Conservation (phyloP, 1,284 basidiomycete species). For the Sparassis latifolia region DNA sequence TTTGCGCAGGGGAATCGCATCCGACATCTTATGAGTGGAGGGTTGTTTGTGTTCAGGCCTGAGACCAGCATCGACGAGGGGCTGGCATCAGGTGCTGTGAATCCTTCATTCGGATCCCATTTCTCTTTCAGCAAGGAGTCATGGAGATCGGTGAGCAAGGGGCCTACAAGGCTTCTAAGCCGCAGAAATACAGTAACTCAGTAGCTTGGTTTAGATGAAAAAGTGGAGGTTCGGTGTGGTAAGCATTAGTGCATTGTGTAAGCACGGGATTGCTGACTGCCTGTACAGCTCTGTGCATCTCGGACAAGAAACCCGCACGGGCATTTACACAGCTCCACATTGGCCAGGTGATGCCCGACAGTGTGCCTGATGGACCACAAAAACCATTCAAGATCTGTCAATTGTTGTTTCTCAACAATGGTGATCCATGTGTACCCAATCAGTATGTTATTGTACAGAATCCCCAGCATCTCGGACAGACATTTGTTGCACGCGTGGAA, state of each 20-base stretch:
- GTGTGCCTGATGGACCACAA: too few species aligned
- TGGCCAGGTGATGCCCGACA: neutral
- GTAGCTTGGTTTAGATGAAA: slow-evolving; percentile 2
- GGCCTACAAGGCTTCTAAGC: neutral
- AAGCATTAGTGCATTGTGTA: neutral
- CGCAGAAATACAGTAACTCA: neutral
- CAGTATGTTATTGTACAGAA: slow-evolving; percentile 1
- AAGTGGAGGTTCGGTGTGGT: neutral
- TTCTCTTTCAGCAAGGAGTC: too few species aligned
- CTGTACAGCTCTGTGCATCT: neutral
- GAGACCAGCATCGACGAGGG: neutral
- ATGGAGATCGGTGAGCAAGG: too few species aligned
- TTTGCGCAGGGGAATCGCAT: slow-evolving; percentile 30
- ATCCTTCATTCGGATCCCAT: too few species aligned
- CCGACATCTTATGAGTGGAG: slow-evolving; percentile 32
- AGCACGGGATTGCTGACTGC: neutral
- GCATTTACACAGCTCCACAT: neutral
- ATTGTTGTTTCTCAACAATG: neutral
- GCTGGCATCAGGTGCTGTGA: neutral
- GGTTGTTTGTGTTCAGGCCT: slow-evolving; percentile 3
- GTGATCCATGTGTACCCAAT: neutral
- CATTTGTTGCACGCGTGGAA: neutral
- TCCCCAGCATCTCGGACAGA: neutral
- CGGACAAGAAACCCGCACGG: neutral
- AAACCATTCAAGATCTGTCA: neutral